Evolutionary conservation across 148 eudicot species (phyloP).

Genomic region (Spergularia bocconei): DNA sequence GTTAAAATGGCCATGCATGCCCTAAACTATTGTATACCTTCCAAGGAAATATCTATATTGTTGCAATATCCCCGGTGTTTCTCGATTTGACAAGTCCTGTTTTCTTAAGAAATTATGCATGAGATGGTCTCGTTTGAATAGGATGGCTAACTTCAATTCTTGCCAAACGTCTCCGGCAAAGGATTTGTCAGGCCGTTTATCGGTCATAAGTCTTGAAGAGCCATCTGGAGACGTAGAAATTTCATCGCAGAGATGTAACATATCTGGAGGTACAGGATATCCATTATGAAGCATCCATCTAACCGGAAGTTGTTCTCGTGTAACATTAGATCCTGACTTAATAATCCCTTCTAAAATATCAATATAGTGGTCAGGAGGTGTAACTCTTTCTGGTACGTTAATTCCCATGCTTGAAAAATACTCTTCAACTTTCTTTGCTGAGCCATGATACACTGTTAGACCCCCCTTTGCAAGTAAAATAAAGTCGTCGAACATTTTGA

Average conservation of each 20-base stretch:
- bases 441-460: constrained; percentile 81
- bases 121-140: constrained; percentile 38
- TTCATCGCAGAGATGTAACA: constrained; percentile 74
- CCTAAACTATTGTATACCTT: constrained; percentile 41
- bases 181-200: constrained; percentile 34
- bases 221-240: constrained; percentile 46
- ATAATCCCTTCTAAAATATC: constrained; percentile 86
- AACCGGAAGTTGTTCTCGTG: constrained; percentile 85
- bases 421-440: constrained; percentile 84
- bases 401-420: constrained; percentile 78
- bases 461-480: constrained; percentile 97
- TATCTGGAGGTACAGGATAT: constrained; percentile 85
- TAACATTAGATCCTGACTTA: constrained; percentile 57
- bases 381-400: constrained; percentile 79
- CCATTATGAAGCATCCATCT: constrained; percentile 98
- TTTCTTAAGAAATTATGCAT: constrained; percentile 42
- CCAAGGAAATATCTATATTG: constrained; percentile 91
- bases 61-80: constrained; percentile 57
- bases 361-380: constrained; percentile 90
- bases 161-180: constrained; percentile 43
- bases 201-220: constrained; percentile 22
- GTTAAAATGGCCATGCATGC: too few species aligned
- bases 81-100: constrained; percentile 59
- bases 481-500: constrained; percentile 95
- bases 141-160: constrained; percentile 42